Base-by-base conservation (phyloP, 129 eudicot species). In the Chrysanthemum seticuspe region DNA sequence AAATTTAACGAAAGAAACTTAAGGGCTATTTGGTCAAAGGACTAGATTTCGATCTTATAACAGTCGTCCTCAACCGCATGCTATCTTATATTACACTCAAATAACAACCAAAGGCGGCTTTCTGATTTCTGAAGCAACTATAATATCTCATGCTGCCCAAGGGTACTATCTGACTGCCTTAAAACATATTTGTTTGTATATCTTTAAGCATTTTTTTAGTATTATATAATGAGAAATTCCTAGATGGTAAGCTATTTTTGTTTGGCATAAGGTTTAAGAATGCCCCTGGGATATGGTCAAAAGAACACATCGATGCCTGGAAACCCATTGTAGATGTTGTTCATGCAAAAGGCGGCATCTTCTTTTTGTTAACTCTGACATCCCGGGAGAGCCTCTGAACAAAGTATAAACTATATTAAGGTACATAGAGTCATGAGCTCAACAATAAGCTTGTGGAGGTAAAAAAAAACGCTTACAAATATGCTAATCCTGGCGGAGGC, bases 321-420 rank as follows among this genome's bases (percentile, higher is more conserved):
- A 85, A 74, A 81, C 83, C 82, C 25, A 74, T 86, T 10, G 85
- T 81, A 23, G 83, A 76, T 56, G 85, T 81, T 63, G 87, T 86
- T 74, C 91, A 86, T 78, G 76, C 81, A 6, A 83, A 80, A 74
- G 87, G 91, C 50, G 91, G 85, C 40, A 70, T 80, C 73, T 74
- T 86, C 68, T 83, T 86, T n/a, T 65, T 83, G 85, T 62, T 87
- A 86, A 61, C 72, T 86, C n/a, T 77, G 85, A 83, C 91, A 86
- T 48, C 81, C 80, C n/a, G 91, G 91, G 11, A 78, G 91, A 48
- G 77, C 64, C 65, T 85, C 85, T 2, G 44, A 31, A 34, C 71
- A 45, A 57, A 78, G 79, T 77, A 45, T 19, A 18, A 19, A 0
- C 21, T 19, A 19, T 19, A 19, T 19, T 19, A 19, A 19, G 21